These are phyloP conservation scores for Oldenlandia corymbosa DNA, from an alignment of 257 asterid genomes.

Conservation along the genomic window DNA sequence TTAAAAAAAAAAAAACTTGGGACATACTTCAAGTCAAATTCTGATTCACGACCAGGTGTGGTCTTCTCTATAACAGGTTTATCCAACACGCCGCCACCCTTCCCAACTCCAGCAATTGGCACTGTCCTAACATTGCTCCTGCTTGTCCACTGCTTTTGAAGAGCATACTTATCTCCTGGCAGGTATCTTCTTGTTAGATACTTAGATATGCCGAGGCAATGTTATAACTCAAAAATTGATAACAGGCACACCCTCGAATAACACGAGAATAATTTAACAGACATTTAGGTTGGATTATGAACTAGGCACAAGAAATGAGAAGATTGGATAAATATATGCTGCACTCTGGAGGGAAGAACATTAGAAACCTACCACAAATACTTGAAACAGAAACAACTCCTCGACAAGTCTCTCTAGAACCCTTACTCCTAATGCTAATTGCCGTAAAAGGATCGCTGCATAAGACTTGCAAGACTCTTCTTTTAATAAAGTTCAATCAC, in stretches of 20 bases:
- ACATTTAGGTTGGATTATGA: neutral
- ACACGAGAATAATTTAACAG: neutral
- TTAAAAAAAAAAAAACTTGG: conserved; percentile 8
- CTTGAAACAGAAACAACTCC: no score
- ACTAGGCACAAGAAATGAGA: neutral
- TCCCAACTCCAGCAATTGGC: conserved; percentile 56
- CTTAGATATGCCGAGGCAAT: conserved; percentile 14
- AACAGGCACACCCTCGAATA: neutral
- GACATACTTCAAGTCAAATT: conserved; percentile 86
- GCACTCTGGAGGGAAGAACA: neutral
- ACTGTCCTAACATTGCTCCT: conserved; percentile 43
- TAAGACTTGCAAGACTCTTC: neutral
- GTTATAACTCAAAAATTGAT: conserved; percentile 2
- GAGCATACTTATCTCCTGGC: conserved; percentile 59
- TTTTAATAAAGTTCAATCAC: neutral
- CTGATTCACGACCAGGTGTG: conserved; percentile 89
- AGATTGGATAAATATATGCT: neutral
- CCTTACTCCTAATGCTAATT: no score
- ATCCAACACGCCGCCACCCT: conserved; percentile 87
- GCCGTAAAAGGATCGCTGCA: no score
- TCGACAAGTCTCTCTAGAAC: no score
- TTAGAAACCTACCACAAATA: neutral
- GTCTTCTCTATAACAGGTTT: conserved; percentile 84
- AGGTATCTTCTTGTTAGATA: conserved; percentile 15
- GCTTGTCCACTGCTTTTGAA: conserved; percentile 54